Evolutionary conservation across 2,329 filamentous ascomycete species (phyloP), one percentile per base, ranked within the genome.

Genomic region (Xylaria sp.): DNA sequence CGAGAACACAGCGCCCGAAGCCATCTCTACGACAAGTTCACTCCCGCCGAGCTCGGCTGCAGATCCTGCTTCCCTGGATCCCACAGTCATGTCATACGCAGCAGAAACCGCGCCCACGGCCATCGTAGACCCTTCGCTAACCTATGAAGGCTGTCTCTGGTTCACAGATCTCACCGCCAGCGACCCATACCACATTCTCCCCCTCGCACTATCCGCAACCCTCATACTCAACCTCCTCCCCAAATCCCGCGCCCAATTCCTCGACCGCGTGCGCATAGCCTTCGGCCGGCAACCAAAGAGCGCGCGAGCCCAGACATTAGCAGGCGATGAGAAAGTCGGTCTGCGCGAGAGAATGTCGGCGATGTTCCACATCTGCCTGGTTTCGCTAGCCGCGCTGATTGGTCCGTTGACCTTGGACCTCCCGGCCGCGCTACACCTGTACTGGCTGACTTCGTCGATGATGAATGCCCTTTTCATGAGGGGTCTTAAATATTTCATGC

Each of bases 141-240:
- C 80, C 0, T 80, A 83, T 0, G 87, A 85, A 5, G 87, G 87
- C 31, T 82, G 81, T 49, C 79, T 89, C 18, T 89, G 87, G 86
- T 88, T 89, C 73, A 79, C 82, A 1, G 84, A 89, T 71, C 81
- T 89, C 28, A 84, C 83, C 7, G 83, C 75, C 36, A 78, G 84
- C 39, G 88, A 89, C 68, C 86, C 88, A 0, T 84, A 83, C 65
- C 80, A 82, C 65, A 76, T 83, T 33, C 81, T 89, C 0, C 86
- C 88, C 3, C 64, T 81, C 10, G 74, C 78, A 0, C 74, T 84
- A 23, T 83, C 82, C 0, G 78, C 73, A 6, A 69, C 80, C 20
- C 71, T 84, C 15, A 61, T 82, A 3, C 13, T 66, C 23, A 81
- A 82, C 65, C 28, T 81, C 2, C 25, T 82, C 20, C 82, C 82